A percentile compares a stretch with the other conserved stretches of the same genome.
phyloP scores from a whole-genome alignment of 441 rosid species.

The Geranium incanum region DNA sequence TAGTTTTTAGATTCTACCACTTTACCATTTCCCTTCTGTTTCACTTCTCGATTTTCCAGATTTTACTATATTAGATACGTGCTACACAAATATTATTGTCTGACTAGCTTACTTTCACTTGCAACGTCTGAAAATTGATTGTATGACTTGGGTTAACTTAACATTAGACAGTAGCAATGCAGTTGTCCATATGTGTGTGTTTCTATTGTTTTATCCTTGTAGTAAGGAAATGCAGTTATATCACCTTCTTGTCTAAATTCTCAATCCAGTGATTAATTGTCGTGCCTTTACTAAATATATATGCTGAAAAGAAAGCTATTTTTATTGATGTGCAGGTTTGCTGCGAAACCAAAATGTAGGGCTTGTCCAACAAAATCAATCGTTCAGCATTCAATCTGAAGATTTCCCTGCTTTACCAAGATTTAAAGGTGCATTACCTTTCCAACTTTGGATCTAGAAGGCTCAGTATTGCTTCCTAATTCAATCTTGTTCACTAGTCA shows the following conservation, averaged over 20 bases:
- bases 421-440: slow-evolving; percentile 2
- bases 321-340: slow-evolving; percentile 4
- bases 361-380: slow-evolving; percentile 7
- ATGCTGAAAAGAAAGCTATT: not conserved
- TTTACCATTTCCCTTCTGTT: not conserved
- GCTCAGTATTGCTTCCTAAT: not conserved
- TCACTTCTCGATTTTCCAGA: not conserved
- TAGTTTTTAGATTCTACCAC: too few species aligned
- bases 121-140: not conserved
- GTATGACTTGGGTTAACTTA: not conserved
- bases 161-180: not conserved
- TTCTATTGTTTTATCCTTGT: not conserved
- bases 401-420: slow-evolving; percentile 8
- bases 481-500: not conserved
- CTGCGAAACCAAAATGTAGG: slow-evolving; percentile 1
- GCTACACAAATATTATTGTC: not conserved
- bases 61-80: not conserved
- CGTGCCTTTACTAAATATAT: too few species aligned
- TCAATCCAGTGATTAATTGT: not conserved
- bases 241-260: not conserved
- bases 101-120: not conserved
- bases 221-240: not conserved
- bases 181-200: not conserved
- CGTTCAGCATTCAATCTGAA: slow-evolving; percentile 5
- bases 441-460: not conserved